A percentile compares a stretch with the other conserved stretches of the same genome.
These are phyloP conservation scores for Chaetomium olivaceum DNA, from an alignment of 2,329 filamentous ascomycete genomes.

Conservation along the genomic window DNA sequence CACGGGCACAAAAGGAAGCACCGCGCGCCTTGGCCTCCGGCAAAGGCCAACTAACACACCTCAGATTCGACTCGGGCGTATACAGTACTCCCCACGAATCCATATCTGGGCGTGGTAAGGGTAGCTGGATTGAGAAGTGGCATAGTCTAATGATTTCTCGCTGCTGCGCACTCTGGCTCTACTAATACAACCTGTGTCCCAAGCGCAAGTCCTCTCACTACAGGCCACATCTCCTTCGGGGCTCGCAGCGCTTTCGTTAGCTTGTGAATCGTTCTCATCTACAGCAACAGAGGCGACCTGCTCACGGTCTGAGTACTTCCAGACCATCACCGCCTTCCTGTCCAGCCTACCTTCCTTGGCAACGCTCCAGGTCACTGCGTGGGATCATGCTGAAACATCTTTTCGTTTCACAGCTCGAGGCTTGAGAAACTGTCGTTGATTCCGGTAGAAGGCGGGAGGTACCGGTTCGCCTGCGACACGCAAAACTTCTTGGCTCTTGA, in stretches of 20 bases:
- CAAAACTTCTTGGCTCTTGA: not conserved
- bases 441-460: not conserved
- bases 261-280: not conserved
- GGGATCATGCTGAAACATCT: not conserved
- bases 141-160: slow-evolving; percentile 1
- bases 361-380: not conserved
- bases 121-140: not conserved
- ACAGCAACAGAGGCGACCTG: not conserved
- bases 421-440: slow-evolving; percentile 1
- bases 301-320: not conserved
- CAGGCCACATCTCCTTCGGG: not conserved
- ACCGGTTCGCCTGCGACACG: not conserved
- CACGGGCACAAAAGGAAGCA: not conserved
- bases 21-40: not conserved
- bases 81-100: not conserved
- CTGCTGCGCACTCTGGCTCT: not conserved
- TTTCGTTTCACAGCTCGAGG: not conserved
- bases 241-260: not conserved
- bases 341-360: not conserved
- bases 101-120: not conserved
- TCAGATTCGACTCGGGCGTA: not conserved
- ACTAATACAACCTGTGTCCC: not conserved
- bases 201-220: not conserved
- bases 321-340: not conserved
- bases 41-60: slow-evolving; percentile 1